A percentile compares a stretch with the other conserved stretches of the same genome.
phyloP scores from a whole-genome alignment of 1,284 basidiomycete genomes.

The Naganishia albida region DNA sequence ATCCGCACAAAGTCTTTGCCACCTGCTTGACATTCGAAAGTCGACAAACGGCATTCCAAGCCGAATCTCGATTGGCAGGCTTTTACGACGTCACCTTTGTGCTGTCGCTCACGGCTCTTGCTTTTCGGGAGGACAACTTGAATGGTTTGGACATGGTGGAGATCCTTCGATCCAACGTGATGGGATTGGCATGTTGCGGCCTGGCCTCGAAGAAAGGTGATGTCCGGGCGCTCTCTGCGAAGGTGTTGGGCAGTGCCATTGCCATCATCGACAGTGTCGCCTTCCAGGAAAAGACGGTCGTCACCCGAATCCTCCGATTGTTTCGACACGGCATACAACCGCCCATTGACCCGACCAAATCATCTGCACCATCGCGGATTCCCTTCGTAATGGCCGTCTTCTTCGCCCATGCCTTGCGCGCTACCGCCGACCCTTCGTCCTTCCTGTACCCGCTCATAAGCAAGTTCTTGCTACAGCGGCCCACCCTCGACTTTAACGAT shows the following conservation, averaged over 20 bases:
- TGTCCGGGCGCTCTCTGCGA: slow-evolving; percentile 55
- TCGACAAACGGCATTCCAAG: slow-evolving; percentile 29
- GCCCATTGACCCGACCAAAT: slow-evolving; percentile 35
- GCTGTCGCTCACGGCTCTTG: slow-evolving; percentile 66
- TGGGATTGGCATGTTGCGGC: slow-evolving; percentile 71
- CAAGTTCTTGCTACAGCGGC: slow-evolving; percentile 79
- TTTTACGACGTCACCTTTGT: slow-evolving; percentile 84
- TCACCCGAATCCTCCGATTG: slow-evolving; percentile 71
- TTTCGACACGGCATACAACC: slow-evolving; percentile 64
- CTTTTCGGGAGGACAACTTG: slow-evolving; percentile 62
- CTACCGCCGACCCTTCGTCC: slow-evolving; percentile 73
- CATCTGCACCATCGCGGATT: slow-evolving; percentile 38
- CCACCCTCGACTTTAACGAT: slow-evolving; percentile 70
- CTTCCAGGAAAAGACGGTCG: slow-evolving; percentile 78
- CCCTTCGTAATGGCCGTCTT: slow-evolving; percentile 78
- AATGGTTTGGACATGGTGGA: slow-evolving; percentile 78
- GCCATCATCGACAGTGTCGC: slow-evolving; percentile 59
- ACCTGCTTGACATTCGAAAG: slow-evolving; percentile 72
- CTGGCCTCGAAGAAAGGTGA: slow-evolving; percentile 68
- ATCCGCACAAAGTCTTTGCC: slow-evolving; percentile 67
- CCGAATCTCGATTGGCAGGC: slow-evolving; percentile 35
- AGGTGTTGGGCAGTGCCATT: slow-evolving; percentile 21
- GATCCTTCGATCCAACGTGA: slow-evolving; percentile 75
- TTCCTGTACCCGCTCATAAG: slow-evolving; percentile 78
- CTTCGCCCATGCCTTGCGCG: slow-evolving; percentile 73